Evolutionary conservation across 768 basidiomycete genomes (phyloP), one percentile per base, ranked within the genome.

Genomic region (Tulasnella sp.): DNA sequence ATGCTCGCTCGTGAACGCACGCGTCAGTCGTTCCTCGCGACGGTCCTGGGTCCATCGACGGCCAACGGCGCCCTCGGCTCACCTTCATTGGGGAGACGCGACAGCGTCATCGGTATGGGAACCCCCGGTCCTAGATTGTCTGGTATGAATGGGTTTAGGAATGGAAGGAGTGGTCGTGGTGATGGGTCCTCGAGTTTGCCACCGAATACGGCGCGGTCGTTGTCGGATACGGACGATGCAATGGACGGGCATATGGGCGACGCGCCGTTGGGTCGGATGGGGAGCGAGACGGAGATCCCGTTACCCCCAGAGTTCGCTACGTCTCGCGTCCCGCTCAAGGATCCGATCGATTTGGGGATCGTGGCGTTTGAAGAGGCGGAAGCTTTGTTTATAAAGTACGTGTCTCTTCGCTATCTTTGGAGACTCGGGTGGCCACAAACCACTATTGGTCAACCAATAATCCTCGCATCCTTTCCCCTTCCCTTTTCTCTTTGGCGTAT

Each of bases 21-120:
- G 65, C 76, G 81, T 53, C 82, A 86, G 64, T 83, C 84, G 1
- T 92, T 87, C 74, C 89, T 92, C 70, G 75, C 83, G 64, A 89
- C 85, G 11, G 85, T 92, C 61, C 80, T 92, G 64, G 86, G 87
- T 67, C 83, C 86, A 15, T 12, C 63, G 24, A 38, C 34, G 5
- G 34, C 34, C 15, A 15, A 15, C 15, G 34, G 34, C 34, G 34
- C 34, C n/a, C n/a, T n/a, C n/a, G 50, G 21, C 31, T 70, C 41
- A 71, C 70, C 63, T 71, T 70, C 43, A 70, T 7, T 38, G 34
- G 15, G 34, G 34, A 38, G 34, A 15, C 34, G 34, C 5, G 34
- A 38, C 7, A 38, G 34, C 34, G 15, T 38, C 7, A 15, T 38
- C 34, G 34, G 7, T 38, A 7, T 15, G n/a, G n/a, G n/a, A 38